phyloP scores from a whole-genome alignment of 1,139 yeast genomes.

The Kurtzmaniella quercitrusa region DNA sequence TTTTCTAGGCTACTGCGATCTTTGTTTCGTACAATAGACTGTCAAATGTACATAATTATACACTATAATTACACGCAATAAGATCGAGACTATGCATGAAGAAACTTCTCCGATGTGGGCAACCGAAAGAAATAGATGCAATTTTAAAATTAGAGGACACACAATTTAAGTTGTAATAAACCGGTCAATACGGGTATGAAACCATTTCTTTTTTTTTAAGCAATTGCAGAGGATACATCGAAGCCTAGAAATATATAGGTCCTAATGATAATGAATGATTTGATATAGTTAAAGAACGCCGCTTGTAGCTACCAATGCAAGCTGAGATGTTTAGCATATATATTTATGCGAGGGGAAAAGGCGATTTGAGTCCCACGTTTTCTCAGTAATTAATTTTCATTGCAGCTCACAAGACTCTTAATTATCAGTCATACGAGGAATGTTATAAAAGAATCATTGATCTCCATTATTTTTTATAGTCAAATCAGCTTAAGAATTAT shows the following conservation, averaged over 20 bases:
- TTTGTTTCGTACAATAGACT: no score
- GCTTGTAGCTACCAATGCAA: no score
- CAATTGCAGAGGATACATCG: no score
- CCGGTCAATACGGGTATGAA: background rate
- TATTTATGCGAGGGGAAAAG: background rate
- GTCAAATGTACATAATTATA: no score
- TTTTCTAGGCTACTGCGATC: no score
- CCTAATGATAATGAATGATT: background rate
- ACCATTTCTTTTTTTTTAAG: background rate
- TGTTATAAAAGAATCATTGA: background rate
- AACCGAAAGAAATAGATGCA: slow-evolving; percentile 4
- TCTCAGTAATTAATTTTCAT: slow-evolving; percentile 4
- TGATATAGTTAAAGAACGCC: no score
- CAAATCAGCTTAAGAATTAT: background rate
- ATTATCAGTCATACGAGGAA: background rate
- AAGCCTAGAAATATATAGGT: background rate
- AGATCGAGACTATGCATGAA: background rate
- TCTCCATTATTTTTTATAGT: background rate
- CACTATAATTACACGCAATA: background rate
- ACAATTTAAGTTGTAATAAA: background rate
- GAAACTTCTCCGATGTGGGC: background rate
- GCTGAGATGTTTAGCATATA: background rate
- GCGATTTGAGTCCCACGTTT: slow-evolving; percentile 3
- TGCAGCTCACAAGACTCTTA: slow-evolving; percentile 6
- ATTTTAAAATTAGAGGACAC: background rate